These are phyloP conservation scores for Amaranthus hypochondriacus DNA, from an alignment of 148 eudicot species.

Conservation along the genomic window DNA sequence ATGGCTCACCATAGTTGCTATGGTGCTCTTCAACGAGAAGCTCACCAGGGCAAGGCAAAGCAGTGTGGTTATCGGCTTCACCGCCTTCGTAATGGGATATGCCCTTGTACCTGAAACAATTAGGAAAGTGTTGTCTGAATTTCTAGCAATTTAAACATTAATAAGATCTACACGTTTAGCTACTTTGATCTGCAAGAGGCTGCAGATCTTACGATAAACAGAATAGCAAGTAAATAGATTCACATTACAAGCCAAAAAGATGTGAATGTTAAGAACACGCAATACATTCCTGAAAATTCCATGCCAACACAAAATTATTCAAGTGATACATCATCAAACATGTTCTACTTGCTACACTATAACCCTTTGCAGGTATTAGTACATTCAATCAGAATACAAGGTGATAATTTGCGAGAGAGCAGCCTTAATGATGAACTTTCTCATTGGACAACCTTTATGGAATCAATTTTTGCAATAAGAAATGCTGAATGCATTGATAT, in stretches of 20 bases:
- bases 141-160: background rate
- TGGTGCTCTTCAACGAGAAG: constrained; percentile 97
- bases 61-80: constrained; percentile 72
- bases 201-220: background rate
- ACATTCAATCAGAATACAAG: too few species aligned
- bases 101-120: constrained; percentile 68
- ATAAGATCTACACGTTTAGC: too few species aligned
- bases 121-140: background rate
- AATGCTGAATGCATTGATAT: too few species aligned
- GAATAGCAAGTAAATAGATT: background rate
- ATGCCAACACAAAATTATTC: background rate
- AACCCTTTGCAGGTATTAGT: too few species aligned
- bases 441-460: too few species aligned
- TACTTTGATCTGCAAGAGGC: background rate
- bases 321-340: background rate
- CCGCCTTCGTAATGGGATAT: constrained; percentile 88
- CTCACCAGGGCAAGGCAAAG: constrained; percentile 86
- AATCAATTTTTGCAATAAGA: too few species aligned
- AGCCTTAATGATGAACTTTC: too few species aligned
- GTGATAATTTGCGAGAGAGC: too few species aligned
- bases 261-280: background rate
- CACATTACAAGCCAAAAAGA: background rate
- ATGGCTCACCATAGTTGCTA: constrained; percentile 97
- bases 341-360: background rate
- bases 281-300: background rate